Conservation (phyloP, 2,329 filamentous ascomycete species). For the Stemphylium lycopersici region DNA sequence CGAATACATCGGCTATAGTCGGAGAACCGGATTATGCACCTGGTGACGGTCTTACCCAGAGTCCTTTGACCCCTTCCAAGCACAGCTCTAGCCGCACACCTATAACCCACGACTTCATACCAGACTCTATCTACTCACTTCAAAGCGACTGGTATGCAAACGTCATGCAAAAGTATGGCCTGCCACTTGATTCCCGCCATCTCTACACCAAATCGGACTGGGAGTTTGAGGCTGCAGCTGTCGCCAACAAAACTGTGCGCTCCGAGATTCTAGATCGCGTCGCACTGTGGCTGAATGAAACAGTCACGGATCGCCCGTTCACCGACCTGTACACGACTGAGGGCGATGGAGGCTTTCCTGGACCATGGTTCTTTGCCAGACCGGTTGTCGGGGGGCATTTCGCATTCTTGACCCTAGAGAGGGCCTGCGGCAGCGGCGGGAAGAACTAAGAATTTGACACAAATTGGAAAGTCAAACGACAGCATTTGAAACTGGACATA, state of each 20-base stretch:
- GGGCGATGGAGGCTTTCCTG: slow-evolving; percentile 75
- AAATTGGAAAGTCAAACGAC: too few relatives aligned
- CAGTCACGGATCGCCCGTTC: slow-evolving; percentile 73
- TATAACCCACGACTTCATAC: slow-evolving; percentile 66
- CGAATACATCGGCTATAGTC: slow-evolving; percentile 35
- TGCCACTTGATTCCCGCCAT: slow-evolving; percentile 82
- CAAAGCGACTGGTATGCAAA: slow-evolving; percentile 82
- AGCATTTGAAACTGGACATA: neutral
- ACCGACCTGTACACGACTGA: slow-evolving; percentile 86
- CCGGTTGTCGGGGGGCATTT: slow-evolving; percentile 88
- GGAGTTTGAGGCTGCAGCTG: slow-evolving; percentile 87
- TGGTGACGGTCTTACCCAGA: slow-evolving; percentile 19
- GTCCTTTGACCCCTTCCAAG: slow-evolving; percentile 25
- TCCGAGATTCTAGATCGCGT: slow-evolving; percentile 75
- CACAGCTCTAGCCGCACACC: slow-evolving; percentile 27
- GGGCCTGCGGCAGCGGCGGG: slow-evolving; percentile 70
- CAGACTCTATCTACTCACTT: slow-evolving; percentile 74
- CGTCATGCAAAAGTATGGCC: slow-evolving; percentile 79
- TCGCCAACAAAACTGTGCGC: slow-evolving; percentile 71
- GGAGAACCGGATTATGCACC: slow-evolving; percentile 10
- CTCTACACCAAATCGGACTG: slow-evolving; percentile 89
- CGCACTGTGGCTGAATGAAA: slow-evolving; percentile 84
- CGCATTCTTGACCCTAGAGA: slow-evolving; percentile 79
- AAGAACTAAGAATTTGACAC: neutral
- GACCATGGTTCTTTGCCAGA: slow-evolving; percentile 76